Base-by-base conservation (phyloP, 164 flowering plant species). In the Magnolia changhungtana region DNA sequence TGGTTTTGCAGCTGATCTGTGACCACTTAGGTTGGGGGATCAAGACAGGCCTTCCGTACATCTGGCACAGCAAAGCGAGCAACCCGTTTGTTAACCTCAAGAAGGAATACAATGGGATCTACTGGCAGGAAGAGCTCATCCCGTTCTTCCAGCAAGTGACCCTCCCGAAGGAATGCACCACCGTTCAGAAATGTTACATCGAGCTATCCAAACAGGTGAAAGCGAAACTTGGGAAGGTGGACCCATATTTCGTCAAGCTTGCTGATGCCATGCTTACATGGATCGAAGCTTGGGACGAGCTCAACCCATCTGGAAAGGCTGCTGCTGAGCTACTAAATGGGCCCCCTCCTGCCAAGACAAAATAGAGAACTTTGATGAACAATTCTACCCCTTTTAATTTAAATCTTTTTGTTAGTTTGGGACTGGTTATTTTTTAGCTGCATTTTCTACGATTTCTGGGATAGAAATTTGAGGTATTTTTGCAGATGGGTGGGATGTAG, bases 281-380 rank as follows among this genome's bases (percentile, higher is more conserved):
- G 93, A 86, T 91, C 10, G 91, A 91, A 78, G 91, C 91, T 67
- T 91, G 95, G 95, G 91, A 90, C 63, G 93, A 91, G 84, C 88
- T 87, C 69, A 91, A 91, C 87, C 88, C 91, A 71, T 69, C 85
- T 4, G 83, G 72, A 71, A 79, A 55, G 10, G 76, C 64, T 11
- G 18, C 78, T 49, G 77, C 77, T 52, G 84, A 80, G 10, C 8
- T 80, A 1, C 67, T 83, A 67, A 86, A 81, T 31, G 87, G 87
- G 27, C 24, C 8, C 18, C 50, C 55, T 8, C 11, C 77, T 58
- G 76, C 83, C 9, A 78, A 79, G 67, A 21, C 64, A 8, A 67
- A 72, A 67, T 78, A 72, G 72, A 50, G 63, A 72, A 27, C 45
- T 37, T 37, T 37, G 45, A 37, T 37, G 45, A 37, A 71, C 16